Percentiles rank a stretch among this genome's conserved stretches.
phyloP scores from a whole-genome alignment of 768 basidiomycete species.

The Agrocybe praecox region DNA sequence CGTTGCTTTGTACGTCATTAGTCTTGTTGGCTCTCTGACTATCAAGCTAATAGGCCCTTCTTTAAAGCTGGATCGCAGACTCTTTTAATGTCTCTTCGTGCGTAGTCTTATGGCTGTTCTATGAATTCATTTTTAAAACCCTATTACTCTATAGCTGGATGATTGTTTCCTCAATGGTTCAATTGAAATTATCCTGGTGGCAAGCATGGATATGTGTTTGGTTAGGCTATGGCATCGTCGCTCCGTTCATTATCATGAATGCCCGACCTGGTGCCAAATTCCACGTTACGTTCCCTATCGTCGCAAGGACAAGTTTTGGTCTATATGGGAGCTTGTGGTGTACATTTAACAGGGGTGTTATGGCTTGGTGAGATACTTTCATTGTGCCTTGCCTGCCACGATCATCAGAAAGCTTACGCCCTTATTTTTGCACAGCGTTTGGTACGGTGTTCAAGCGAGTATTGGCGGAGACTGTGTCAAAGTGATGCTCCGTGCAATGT shows the following conservation, averaged over 20 bases:
- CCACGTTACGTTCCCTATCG: slow-evolving; percentile 79
- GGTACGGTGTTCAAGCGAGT: slow-evolving; percentile 81
- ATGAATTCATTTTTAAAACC: background rate
- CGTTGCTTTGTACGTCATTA: slow-evolving; percentile 55
- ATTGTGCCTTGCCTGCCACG: background rate
- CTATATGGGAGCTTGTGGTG: slow-evolving; percentile 81
- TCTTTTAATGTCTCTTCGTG: slow-evolving; percentile 80
- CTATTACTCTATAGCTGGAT: slow-evolving; percentile 53
- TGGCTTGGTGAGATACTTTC: slow-evolving; percentile 59
- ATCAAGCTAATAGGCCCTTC: background rate
- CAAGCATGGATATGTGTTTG: slow-evolving; percentile 84
- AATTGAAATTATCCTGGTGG: slow-evolving; percentile 79
- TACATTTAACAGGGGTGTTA: slow-evolving; percentile 73
- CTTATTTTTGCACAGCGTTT: slow-evolving; percentile 45
- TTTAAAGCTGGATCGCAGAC: slow-evolving; percentile 74
- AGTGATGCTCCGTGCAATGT: slow-evolving; percentile 76
- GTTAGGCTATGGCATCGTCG: slow-evolving; percentile 60
- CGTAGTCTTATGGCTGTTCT: slow-evolving; percentile 23
- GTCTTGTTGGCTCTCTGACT: background rate
- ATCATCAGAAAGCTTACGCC: background rate
- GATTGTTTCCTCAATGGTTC: slow-evolving; percentile 77
- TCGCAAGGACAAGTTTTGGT: slow-evolving; percentile 76
- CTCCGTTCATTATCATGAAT: slow-evolving; percentile 76
- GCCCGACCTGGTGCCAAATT: slow-evolving; percentile 78
- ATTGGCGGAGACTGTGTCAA: slow-evolving; percentile 82